Base-by-base conservation (phyloP, 805 yeast genomes). In the Barnettozyma siamensis region DNA sequence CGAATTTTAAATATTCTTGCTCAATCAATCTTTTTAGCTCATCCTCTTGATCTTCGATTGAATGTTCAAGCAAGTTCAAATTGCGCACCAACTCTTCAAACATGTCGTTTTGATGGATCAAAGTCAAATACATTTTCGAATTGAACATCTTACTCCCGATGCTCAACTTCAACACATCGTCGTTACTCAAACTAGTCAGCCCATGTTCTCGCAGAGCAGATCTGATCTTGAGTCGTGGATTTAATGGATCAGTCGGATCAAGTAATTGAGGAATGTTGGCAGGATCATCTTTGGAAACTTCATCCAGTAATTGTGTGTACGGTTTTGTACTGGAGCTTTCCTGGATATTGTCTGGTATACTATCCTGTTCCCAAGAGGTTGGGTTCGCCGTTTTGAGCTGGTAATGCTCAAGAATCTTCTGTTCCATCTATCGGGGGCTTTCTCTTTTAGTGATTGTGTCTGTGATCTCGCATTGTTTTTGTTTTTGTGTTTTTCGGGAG, bases 1-100 rank as follows among this genome's bases (percentile, higher is more conserved):
- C 85, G 47, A 81, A 83, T 49, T 72, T 69, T 40, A 76, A 73
- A 49, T 78, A 81, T 53, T 83, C 85, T 12, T 69, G 61, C 48
- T 77, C 77, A 13, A 82, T 76, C 32, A 80, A 58, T 13, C 56
- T 51, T 43, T 74, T 71, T 51, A 80, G 58, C 16, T 72, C 73
- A 8, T 68, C 65, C 30, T 78, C 73, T 48, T 75, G 75, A 2
- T 67, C 59, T 7, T 68, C 64, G 26, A 82, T 69, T 17, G 75
- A 68, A 19, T 55, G 47, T 42, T 79, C 80, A 37, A 82, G 59
- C 38, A 57, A 63, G 27, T 65, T 70, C 41, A 80, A 63, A 1
- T 82, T 73, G 7, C 57, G 51, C 23, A 65, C 60, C 33, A 83
- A 58, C 28, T 78, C 72, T 13, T 67, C 69, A 46, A 73, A 72